Conservation (phyloP, 805 yeast species). For the Sugiyamaella boreocaroliniensis region DNA sequence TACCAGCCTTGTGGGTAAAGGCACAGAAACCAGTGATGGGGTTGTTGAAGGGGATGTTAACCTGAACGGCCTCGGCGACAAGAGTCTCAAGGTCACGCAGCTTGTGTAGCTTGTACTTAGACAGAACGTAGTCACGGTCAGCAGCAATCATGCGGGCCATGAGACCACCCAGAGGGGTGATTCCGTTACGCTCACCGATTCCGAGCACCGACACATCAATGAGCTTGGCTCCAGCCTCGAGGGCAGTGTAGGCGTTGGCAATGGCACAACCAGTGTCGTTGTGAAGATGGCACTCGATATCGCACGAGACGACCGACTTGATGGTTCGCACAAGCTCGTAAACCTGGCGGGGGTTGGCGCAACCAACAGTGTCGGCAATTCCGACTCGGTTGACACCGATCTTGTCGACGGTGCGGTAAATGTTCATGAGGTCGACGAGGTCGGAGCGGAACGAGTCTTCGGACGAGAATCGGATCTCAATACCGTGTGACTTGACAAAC, state of each 20-base stretch:
- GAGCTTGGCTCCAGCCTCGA: constrained; percentile 94
- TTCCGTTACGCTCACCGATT: constrained; percentile 98
- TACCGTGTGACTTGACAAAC: constrained; percentile 92
- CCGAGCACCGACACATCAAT: constrained; percentile 95
- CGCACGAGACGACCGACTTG: constrained; percentile 90
- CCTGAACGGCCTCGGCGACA: constrained; percentile 96
- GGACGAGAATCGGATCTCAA: constrained; percentile 92
- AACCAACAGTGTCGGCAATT: constrained; percentile 98
- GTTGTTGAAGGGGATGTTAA: constrained; percentile 94
- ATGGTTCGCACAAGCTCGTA: constrained; percentile 93
- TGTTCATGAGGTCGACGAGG: constrained; percentile 88
- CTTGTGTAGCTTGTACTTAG: constrained; percentile 93
- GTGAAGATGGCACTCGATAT: constrained; percentile 98
- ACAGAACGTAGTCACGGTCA: constrained; percentile 88
- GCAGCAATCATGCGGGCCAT: constrained; percentile 99
- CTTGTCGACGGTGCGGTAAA: constrained; percentile 92
- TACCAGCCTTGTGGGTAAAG: constrained; percentile 98
- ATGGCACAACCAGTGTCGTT: constrained; percentile 99
- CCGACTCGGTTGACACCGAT: constrained; percentile 98
- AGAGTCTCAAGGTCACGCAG: constrained; percentile 90
- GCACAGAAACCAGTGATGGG: constrained; percentile 99
- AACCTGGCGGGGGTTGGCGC: constrained; percentile 98
- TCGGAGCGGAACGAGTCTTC: constrained; percentile 98
- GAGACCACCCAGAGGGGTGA: constrained; percentile 93
- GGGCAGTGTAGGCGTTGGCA: constrained; percentile 96